phyloP scores from a whole-genome alignment of 2,329 filamentous ascomycete species.

The Pseudomassariella vexata region DNA sequence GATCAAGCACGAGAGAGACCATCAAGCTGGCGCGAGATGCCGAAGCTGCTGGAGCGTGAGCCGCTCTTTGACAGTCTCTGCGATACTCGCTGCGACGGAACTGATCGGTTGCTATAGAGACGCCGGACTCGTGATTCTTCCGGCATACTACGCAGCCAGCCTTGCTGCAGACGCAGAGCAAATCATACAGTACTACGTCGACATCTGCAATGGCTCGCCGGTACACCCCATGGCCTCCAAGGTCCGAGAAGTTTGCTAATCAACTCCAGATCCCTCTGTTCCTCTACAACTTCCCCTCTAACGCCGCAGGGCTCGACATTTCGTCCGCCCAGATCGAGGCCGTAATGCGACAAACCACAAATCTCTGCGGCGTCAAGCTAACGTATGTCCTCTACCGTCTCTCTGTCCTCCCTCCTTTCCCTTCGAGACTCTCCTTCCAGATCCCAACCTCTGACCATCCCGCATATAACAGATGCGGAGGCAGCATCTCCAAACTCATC shows the following conservation, averaged over 20 bases:
- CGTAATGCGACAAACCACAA: slow-evolving; percentile 11
- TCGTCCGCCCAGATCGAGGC: slow-evolving; percentile 14
- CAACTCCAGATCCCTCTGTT: slow-evolving; percentile 14
- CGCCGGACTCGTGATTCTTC: slow-evolving; percentile 18
- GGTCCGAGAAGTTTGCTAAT: background rate
- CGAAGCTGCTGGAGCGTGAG: slow-evolving; percentile 15
- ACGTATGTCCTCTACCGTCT: slow-evolving; percentile 14
- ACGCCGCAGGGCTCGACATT: slow-evolving; percentile 17
- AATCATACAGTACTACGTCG: slow-evolving; percentile 17
- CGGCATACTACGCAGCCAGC: slow-evolving; percentile 18
- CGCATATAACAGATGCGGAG: slow-evolving; percentile 12
- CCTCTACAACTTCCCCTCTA: slow-evolving; percentile 17
- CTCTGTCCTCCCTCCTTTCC: too few relatives aligned
- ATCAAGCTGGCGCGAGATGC: slow-evolving; percentile 13
- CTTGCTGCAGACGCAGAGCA: slow-evolving; percentile 14
- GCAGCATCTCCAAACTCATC: slow-evolving; percentile 16
- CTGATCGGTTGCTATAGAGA: slow-evolving; percentile 8
- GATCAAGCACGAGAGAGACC: slow-evolving; percentile 17
- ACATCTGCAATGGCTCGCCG: slow-evolving; percentile 17
- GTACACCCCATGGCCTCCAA: too few relatives aligned
- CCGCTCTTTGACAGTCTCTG: too few relatives aligned
- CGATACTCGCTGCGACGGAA: too few relatives aligned
- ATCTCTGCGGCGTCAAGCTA: slow-evolving; percentile 16
- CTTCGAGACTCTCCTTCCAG: too few relatives aligned
- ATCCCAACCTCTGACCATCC: too few relatives aligned